These are phyloP conservation scores for Zanthoxylum bungeanum DNA, from an alignment of 345 rosid genomes.

Conservation along the genomic window DNA sequence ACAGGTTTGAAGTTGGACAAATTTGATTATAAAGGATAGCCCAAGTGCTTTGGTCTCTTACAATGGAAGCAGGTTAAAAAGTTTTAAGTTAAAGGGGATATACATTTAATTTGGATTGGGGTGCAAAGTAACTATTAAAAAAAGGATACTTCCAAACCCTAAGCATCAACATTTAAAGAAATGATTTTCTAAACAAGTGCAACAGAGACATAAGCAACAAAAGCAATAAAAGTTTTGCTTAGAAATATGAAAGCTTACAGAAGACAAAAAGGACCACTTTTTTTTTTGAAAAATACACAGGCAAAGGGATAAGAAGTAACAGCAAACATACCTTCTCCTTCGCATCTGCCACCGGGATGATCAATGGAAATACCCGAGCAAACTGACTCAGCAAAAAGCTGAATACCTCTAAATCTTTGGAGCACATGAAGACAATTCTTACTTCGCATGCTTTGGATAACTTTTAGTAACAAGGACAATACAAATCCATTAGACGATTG, in stretches of 20 bases:
- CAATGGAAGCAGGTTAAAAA: not conserved
- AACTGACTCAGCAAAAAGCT: conserved; percentile 74
- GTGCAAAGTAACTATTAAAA: not conserved
- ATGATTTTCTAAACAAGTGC: not conserved
- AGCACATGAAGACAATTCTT: conserved; percentile 60
- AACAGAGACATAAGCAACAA: not conserved
- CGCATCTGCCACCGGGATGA: conserved; percentile 30
- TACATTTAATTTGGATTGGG: not conserved
- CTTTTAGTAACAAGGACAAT: conserved; percentile 65
- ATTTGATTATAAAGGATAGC: not conserved
- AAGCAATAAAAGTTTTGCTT: not conserved
- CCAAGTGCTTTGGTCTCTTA: not conserved
- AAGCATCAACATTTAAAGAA: not conserved
- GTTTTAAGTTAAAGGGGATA: not conserved
- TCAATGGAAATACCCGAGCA: conserved; percentile 52
- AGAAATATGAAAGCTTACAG: not conserved
- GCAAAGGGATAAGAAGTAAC: conserved; percentile 2
- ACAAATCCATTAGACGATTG: conserved; percentile 67
- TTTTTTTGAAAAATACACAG: conserved; percentile 7
- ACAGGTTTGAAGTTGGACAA: not conserved
- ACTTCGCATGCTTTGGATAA: conserved; percentile 51
- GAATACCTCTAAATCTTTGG: conserved; percentile 81
- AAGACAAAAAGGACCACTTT: not conserved
- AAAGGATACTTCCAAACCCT: not conserved
- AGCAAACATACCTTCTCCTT: conserved; percentile 43